Evolutionary conservation across 176 grass and related monocot genomes (phyloP).

Genomic region (Triticum timopheevii): DNA sequence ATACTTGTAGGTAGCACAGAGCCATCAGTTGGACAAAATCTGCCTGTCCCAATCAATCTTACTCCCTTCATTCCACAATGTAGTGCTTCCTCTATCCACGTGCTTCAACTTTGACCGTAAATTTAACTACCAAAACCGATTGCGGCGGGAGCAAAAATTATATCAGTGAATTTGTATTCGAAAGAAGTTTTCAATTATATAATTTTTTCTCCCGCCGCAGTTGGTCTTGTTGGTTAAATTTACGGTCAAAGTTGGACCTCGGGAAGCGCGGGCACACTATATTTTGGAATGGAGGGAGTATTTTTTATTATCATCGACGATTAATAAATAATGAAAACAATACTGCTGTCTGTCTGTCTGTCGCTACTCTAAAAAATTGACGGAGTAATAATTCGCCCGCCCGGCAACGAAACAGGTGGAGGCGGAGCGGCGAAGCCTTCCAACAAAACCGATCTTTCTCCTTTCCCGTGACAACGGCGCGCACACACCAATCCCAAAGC

Average conservation of each 20-base stretch:
- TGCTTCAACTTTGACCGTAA: no score
- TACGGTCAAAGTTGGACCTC: no score
- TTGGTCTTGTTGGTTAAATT: no score
- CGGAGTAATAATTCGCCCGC: neutral
- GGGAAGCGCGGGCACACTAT: no score
- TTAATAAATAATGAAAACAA: neutral
- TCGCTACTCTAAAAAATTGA: neutral
- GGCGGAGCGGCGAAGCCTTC: neutral
- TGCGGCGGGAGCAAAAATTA: no score
- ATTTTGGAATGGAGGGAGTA: no score
- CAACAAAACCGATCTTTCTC: neutral
- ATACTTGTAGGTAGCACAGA: neutral
- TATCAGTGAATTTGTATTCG: no score
- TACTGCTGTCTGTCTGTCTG: neutral
- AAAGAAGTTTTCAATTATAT: no score
- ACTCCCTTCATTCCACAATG: no score
- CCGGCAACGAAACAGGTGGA: neutral
- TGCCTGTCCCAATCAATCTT: neutral
- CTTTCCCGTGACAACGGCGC: neutral
- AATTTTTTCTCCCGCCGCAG: no score
- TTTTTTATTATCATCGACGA: neutral
- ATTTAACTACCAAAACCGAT: no score
- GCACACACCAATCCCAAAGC: neutral
- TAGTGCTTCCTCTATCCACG: no score
- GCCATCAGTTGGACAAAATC: neutral